These are phyloP conservation scores for Coemansia sp. DNA, from an alignment of 192 early-diverging fungal species.

Conservation along the genomic window DNA sequence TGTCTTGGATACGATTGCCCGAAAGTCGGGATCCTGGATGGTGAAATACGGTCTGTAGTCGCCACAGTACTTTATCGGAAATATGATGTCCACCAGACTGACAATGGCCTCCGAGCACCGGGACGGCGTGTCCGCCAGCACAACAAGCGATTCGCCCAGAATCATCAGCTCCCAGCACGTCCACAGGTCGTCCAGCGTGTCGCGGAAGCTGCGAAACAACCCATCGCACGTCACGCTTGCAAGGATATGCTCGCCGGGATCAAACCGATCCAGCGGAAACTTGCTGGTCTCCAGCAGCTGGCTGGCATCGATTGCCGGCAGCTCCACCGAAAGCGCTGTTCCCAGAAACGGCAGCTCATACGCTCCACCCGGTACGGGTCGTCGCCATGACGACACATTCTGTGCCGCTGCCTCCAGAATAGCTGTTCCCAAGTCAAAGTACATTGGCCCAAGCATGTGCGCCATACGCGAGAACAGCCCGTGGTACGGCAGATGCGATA, in stretches of 20 bases:
- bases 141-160: slow-evolving; percentile 84
- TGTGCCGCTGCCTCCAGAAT: slow-evolving; percentile 80
- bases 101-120: slow-evolving; percentile 84
- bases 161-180: slow-evolving; percentile 93
- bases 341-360: slow-evolving; percentile 77
- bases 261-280: slow-evolving; percentile 66
- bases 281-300: slow-evolving; percentile 72
- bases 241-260: slow-evolving; percentile 71
- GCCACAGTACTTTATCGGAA: slow-evolving; percentile 94
- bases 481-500: slow-evolving; percentile 86
- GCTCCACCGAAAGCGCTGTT: slow-evolving; percentile 64
- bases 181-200: slow-evolving; percentile 81
- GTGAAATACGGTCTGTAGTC: slow-evolving; percentile 98
- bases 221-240: slow-evolving; percentile 66
- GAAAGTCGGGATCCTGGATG: slow-evolving; percentile 92
- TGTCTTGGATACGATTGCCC: slow-evolving; percentile 56
- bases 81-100: slow-evolving; percentile 85
- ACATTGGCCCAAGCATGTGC: slow-evolving; percentile 71
- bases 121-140: slow-evolving; percentile 83
- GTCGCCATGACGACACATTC: slow-evolving; percentile 74
- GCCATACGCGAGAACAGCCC: slow-evolving; percentile 81
- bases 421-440: slow-evolving; percentile 75
- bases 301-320: slow-evolving; percentile 64
- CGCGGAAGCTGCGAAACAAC: slow-evolving; percentile 77
- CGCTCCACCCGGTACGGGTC: slow-evolving; percentile 55